These are phyloP conservation scores for Candida ponderosae DNA, from an alignment of 805 yeast genomes.

Conservation along the genomic window DNA sequence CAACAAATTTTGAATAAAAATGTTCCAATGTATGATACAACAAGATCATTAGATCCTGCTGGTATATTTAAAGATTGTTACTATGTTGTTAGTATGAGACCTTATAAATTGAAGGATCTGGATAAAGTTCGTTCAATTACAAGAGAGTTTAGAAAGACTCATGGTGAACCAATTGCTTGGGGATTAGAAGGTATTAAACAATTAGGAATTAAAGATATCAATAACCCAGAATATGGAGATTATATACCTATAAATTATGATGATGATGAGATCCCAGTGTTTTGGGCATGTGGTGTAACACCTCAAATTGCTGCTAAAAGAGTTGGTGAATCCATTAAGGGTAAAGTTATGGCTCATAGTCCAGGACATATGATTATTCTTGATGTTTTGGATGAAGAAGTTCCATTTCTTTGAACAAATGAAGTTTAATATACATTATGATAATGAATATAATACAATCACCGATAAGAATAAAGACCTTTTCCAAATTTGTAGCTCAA, in stretches of 20 bases:
- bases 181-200: conserved; percentile 29
- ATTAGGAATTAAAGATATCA: conserved; percentile 26
- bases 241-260: conserved; percentile 18
- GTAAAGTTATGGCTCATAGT: conserved; percentile 25
- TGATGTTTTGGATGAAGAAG: conserved; percentile 22
- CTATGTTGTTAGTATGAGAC: conserved; percentile 36
- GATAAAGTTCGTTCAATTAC: conserved; percentile 25
- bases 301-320: conserved; percentile 27
- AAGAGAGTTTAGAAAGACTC: conserved; percentile 22
- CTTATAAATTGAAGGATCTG: conserved; percentile 23
- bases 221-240: conserved; percentile 30
- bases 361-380: conserved; percentile 31
- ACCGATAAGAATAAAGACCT: no score
- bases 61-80: conserved; percentile 23
- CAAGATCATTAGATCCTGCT: conserved; percentile 20
- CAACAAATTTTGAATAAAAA: conserved; percentile 13
- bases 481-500: no score
- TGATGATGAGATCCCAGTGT: conserved; percentile 31
- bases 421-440: no score
- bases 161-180: conserved; percentile 37
- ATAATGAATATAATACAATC: no score
- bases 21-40: conserved; percentile 22
- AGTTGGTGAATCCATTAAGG: conserved; percentile 21
- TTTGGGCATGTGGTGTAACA: conserved; percentile 39
- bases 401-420: neutral